A percentile compares a stretch with the other conserved stretches of the same genome.
Conservation (phyloP, 805 yeast species). For the Candida broadrunensis region DNA sequence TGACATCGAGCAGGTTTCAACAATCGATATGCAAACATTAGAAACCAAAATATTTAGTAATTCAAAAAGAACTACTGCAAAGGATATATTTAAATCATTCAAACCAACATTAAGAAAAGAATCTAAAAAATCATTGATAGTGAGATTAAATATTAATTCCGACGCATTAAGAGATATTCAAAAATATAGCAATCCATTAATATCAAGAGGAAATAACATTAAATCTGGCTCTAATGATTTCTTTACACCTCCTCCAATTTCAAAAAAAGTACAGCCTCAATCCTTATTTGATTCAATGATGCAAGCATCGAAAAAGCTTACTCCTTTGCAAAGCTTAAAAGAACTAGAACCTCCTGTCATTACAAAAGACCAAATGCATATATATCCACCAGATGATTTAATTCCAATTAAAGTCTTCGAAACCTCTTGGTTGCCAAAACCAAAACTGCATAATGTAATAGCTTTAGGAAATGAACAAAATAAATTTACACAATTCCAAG, state of each 20-base stretch:
- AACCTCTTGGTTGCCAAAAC: neutral
- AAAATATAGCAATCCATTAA: constrained; percentile 24
- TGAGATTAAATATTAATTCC: constrained; percentile 22
- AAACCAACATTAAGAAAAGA: constrained; percentile 4
- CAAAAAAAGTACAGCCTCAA: constrained; percentile 5
- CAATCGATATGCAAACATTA: constrained; percentile 13
- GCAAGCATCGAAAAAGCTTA: constrained; percentile 24
- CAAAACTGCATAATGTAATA: neutral
- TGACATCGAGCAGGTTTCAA: neutral
- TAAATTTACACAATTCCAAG: neutral
- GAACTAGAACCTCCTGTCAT: constrained; percentile 31
- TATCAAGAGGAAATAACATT: constrained; percentile 20
- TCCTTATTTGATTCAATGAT: constrained; percentile 39
- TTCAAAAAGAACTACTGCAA: constrained; percentile 25
- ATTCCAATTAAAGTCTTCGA: neutral
- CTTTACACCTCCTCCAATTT: neutral
- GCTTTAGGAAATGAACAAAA: neutral
- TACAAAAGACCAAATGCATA: constrained; percentile 28
- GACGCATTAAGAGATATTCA: constrained; percentile 22
- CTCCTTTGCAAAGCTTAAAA: constrained; percentile 29
- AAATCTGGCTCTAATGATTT: neutral
- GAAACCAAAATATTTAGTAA: constrained; percentile 18
- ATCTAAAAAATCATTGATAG: constrained; percentile 3
- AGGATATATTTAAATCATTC: constrained; percentile 54
- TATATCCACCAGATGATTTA: constrained; percentile 12